Conservation (phyloP, 306 rosid genomes). For the Morella rubra region DNA sequence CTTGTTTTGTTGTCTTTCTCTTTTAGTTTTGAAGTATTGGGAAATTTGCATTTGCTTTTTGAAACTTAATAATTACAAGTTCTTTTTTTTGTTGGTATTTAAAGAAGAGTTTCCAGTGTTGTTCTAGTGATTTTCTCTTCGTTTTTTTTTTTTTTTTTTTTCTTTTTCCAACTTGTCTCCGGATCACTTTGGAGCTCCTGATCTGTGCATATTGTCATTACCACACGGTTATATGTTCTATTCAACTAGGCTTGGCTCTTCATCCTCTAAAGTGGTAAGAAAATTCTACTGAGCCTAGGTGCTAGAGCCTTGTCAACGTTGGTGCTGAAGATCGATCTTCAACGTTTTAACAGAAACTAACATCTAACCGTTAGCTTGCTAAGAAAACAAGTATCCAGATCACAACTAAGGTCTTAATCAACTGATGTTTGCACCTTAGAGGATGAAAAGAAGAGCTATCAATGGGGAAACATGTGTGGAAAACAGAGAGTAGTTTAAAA, state of each 20-base stretch:
- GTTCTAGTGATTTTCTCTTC: too few species aligned
- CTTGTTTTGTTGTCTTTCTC: neutral
- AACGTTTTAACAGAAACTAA: neutral
- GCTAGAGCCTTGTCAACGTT: neutral
- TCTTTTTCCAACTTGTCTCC: neutral
- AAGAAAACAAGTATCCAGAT: neutral
- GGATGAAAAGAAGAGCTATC: too few species aligned
- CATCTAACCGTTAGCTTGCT: neutral
- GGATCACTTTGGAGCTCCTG: neutral
- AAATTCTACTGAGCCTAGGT: neutral
- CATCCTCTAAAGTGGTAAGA: neutral
- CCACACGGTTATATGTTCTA: too few species aligned
- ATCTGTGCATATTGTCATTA: too few species aligned
- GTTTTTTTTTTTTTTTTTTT: too few species aligned
- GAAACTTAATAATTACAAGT: conserved; percentile 12
- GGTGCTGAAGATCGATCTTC: neutral
- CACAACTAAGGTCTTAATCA: neutral
- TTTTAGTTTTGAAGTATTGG: conserved; percentile 9
- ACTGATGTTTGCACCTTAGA: too few species aligned
- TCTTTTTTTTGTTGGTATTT: too few species aligned
- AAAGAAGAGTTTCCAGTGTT: too few species aligned
- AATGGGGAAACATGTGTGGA: too few species aligned
- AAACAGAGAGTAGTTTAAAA: too few species aligned
- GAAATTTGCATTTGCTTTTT: conserved; percentile 12
- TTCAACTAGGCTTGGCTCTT: too few species aligned